Base-by-base conservation (phyloP, 306 rosid species). In the Cicer judaicum region DNA sequence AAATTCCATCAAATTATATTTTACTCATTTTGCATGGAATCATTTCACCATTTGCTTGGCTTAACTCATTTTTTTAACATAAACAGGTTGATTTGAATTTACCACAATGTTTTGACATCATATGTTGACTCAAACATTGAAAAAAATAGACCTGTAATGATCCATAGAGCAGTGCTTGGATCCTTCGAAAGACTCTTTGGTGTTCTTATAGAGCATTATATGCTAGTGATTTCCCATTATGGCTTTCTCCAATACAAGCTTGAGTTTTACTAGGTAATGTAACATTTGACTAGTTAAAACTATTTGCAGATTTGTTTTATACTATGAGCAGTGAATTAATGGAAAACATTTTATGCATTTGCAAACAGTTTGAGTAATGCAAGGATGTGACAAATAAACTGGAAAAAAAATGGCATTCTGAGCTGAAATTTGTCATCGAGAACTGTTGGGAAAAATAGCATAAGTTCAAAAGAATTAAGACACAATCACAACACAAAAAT, bases 161-260 rank as follows among this genome's bases (percentile, higher is more conserved):
- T 94, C 75, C 99, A 94, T 57, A 89, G 99, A 85, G 99, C 99
- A 36, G 97, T 94, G 24, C 93, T 94, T 44, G 99, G 99, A 87
- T 94, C 97, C 52, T 79, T 94, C 88, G 99, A 94, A 79, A 88
- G 95, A 77, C 92, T 94, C 86, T 94, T 92, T 44, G 99, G 97
- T 7, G 96, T 94, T 74, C 92, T 94, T 42, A 92, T 94, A 60
- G 99, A 94, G 87, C 92, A 94, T 78, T 94, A 90, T n/a, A n/a
- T 86, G 97, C 97, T 15, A 96, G 99, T 49, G 97, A 94, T 75
- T 94, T 94, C 75, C 99, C 99, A 34, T 81, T 94, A 70, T 94
- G 97, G 99, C 97, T 94, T 72, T 90, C 99, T 53, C 99, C 99
- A 50, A 48, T 89, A 53, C 99, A 94, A 76, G 97, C 91, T 71